Base-by-base conservation (phyloP, 495 filamentous ascomycete genomes). In the Hypoxylon trugodes region DNA sequence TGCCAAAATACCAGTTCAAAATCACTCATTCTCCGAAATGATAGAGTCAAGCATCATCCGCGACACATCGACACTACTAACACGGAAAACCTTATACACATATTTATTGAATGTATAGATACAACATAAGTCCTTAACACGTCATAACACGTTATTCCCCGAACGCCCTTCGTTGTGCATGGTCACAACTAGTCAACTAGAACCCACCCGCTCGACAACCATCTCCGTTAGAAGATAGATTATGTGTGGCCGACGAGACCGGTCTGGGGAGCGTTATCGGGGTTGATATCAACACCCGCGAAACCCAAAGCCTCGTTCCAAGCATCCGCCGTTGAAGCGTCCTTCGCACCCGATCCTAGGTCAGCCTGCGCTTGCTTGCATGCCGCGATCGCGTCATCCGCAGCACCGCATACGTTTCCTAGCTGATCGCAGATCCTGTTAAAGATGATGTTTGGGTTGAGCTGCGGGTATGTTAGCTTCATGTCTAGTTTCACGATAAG, bases 371-470 rank as follows among this genome's bases (percentile, higher is more conserved):
- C 84, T 2, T 51, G 68, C 42, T 50, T 48, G 71, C 79, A 82
- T 2, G 77, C 76, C 30, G 74, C 66, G 72, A 79, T 74, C 49
- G 82, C 84, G 26, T 84, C 84, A 30, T 73, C 71, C 70, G 82
- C 84, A 41, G 84, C 84, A 35, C 71, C 74, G 76, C 84, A 87
- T 36, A 84, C 76, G 70, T 82, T 82, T 71, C 42, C 79, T 26
- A 87, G 77, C 77, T 86, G 83, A 72, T 87, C 83, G 69, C 83
- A 84, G 69, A 87, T 80, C 51, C 83, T 81, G 79, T 86, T 87
- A 75, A 84, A 84, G 77, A 87, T 88, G 79, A 87, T 88, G 74
- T 80, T 78, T 50, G 82, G 81, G 77, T 85, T 84, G 26, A 48
- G 18, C n/a, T n/a, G n/a, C n/a, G n/a, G n/a, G n/a, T n/a, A n/a